Evolutionary conservation across 495 filamentous ascomycete genomes (phyloP), one percentile per base, ranked within the genome.

Genomic region (Talaromyces liani): DNA sequence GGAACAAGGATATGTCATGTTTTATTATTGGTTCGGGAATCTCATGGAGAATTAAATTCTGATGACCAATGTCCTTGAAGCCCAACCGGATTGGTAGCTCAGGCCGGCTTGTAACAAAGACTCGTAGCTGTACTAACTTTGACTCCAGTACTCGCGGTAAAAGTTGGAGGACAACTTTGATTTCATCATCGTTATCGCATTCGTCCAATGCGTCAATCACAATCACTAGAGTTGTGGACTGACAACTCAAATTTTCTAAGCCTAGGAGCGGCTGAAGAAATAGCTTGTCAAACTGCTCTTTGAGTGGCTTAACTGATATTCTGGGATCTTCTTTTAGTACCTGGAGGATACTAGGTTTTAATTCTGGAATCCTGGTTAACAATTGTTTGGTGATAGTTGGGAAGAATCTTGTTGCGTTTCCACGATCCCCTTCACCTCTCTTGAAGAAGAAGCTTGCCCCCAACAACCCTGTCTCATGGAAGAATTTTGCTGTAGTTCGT

Each of bases 161-260:
- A 0, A 78, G 61, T 18, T 60, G 41, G 39, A 81, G 71, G 29
- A 81, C 68, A 1, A 60, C 33, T 54, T 53, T 65, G 2, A 75
- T 64, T 41, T 77, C 70, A 7, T 70, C 58, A 5, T 79, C 75
- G 0, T 58, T 18, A 0, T 73, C 76, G 58, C 78, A 81, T 58
- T 80, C 77, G 57, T 80, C 79, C 8, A 81, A 68, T 39, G 79
- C 79, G 65, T 81, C 78, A 24, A 81, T 62, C 6, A 79, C 69
- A 22, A 79, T 67, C 7, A 70, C 39, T 3, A 41, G 39, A 41
- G 10, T 10, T 73, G 24, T 29, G 27, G 27, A 29, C 27, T 29
- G 27, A 29, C 3, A 29, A 22, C 39, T 65, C 60, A 60, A n/a
- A 6, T 55, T 49, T 60, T 24, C 2, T 22, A 27, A 4, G 39